A percentile compares a stretch with the other conserved stretches of the same genome.
Evolutionary conservation across 2,329 filamentous ascomycete genomes (phyloP).

Genomic region (Ceratocystiopsis brevicomis): DNA sequence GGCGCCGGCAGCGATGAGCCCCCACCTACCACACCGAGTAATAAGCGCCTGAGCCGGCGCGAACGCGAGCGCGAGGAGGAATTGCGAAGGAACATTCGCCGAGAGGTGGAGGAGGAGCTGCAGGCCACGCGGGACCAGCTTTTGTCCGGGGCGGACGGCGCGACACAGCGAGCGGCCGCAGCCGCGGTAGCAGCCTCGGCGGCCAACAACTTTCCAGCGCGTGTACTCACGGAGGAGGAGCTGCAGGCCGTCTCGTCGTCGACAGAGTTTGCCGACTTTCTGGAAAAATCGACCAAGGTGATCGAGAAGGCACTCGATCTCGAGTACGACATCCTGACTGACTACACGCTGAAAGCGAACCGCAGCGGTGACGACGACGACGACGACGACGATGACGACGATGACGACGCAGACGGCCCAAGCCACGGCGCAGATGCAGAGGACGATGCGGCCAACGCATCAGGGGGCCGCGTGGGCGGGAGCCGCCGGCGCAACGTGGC

Average conservation of each 20-base stretch:
- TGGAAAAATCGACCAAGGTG: constrained; percentile 90
- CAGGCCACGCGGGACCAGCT: constrained; percentile 45
- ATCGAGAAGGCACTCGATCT: constrained; percentile 90
- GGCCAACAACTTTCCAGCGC: constrained; percentile 47
- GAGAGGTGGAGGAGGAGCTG: constrained; percentile 85
- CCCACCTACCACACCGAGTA: constrained; percentile 39
- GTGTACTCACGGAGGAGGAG: constrained; percentile 68
- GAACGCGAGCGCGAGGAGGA: constrained; percentile 77
- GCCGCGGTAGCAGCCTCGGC: constrained; percentile 18
- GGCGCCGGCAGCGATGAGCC: constrained; percentile 26
- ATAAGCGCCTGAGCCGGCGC: constrained; percentile 51
- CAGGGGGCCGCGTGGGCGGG: too few relatives aligned
- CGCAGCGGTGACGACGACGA: constrained; percentile 69
- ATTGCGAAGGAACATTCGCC: constrained; percentile 62
- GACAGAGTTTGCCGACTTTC: constrained; percentile 83
- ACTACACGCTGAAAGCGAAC: constrained; percentile 71
- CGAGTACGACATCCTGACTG: constrained; percentile 87
- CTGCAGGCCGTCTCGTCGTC: constrained; percentile 78
- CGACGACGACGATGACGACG: constrained; percentile 27
- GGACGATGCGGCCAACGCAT: too few relatives aligned
- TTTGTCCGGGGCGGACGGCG: constrained; percentile 14
- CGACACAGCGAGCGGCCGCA: constrained; percentile 26
- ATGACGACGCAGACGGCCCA: too few relatives aligned
- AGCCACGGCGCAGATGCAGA: too few relatives aligned
- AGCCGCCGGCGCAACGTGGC: constrained; percentile 28